Percentiles rank a stretch among this genome's conserved stretches.
Conservation (phyloP, 805 yeast species). For the Kazachstania kunashirensis region DNA sequence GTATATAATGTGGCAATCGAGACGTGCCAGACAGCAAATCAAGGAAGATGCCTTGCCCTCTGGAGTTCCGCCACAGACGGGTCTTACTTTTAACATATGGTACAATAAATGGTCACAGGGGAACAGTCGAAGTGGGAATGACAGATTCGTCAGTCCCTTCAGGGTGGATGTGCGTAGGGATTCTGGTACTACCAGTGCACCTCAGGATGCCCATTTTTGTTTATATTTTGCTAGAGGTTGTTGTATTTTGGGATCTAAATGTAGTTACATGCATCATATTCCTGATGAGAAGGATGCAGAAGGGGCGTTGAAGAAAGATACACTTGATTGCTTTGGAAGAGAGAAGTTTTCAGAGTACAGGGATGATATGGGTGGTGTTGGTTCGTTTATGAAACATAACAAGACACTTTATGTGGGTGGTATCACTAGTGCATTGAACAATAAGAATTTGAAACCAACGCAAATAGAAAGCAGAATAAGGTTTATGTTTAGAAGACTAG, state of each 20-base stretch:
- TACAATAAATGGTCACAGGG: slow-evolving; percentile 72
- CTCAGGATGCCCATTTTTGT: slow-evolving; percentile 51
- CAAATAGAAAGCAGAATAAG: slow-evolving; percentile 33
- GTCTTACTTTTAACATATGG: slow-evolving; percentile 80
- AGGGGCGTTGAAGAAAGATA: slow-evolving; percentile 38
- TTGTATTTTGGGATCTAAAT: slow-evolving; percentile 68
- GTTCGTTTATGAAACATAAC: slow-evolving; percentile 62
- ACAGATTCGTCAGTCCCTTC: slow-evolving; percentile 44
- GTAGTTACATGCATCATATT: slow-evolving; percentile 68
- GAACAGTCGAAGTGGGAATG: slow-evolving; percentile 24
- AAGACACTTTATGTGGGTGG: slow-evolving; percentile 70
- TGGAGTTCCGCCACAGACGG: slow-evolving; percentile 67
- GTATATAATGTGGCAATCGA: slow-evolving; percentile 21
- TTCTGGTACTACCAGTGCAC: slow-evolving; percentile 68
- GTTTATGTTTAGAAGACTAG: slow-evolving; percentile 55
- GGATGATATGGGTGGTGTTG: slow-evolving; percentile 94
- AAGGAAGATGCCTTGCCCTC: slow-evolving; percentile 47
- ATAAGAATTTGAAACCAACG: slow-evolving; percentile 31
- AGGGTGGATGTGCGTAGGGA: slow-evolving; percentile 53
- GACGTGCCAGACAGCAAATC: slow-evolving; percentile 66
- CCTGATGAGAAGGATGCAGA: slow-evolving; percentile 54
- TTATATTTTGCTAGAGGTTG: slow-evolving; percentile 82
- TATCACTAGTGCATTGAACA: slow-evolving; percentile 35
- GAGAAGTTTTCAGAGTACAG: slow-evolving; percentile 72
- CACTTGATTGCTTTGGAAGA: slow-evolving; percentile 83